Percentiles rank a stretch among this genome's conserved stretches.
phyloP scores from a whole-genome alignment of 495 filamentous ascomycete genomes.

The Neurospora sp. region DNA sequence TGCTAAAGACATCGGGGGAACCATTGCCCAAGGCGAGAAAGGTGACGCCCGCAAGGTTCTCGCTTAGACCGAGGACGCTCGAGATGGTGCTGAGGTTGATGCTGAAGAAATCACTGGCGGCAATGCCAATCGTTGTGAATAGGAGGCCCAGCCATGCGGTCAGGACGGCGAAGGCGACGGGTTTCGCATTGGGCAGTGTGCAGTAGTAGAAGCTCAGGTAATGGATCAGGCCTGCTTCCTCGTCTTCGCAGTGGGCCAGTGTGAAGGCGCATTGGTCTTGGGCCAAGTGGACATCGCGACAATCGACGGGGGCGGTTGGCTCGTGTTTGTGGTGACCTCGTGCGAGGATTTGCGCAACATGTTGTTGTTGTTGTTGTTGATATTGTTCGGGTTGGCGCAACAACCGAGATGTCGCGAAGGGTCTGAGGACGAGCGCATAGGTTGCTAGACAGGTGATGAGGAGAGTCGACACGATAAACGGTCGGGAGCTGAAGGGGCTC shows the following conservation, averaged over 20 bases:
- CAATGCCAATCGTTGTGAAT: constrained; percentile 97
- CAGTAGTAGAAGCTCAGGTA: constrained; percentile 95
- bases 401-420: not conserved
- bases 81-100: constrained; percentile 91
- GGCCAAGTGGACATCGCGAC: constrained; percentile 67
- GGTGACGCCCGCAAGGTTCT: constrained; percentile 93
- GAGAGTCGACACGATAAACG: constrained; percentile 26
- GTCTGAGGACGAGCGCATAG: constrained; percentile 17
- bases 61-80: constrained; percentile 78
- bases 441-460: constrained; percentile 28
- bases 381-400: constrained; percentile 4
- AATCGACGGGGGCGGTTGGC: constrained; percentile 39
- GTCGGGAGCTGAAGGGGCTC: constrained; percentile 24
- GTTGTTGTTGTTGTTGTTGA: not conserved
- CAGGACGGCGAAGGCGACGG: constrained; percentile 67
- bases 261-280: constrained; percentile 82
- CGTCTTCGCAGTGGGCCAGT: constrained; percentile 68
- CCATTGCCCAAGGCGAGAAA: constrained; percentile 97
- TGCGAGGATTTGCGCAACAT: not conserved
- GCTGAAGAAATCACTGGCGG: constrained; percentile 96
- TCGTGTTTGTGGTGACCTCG: constrained; percentile 5
- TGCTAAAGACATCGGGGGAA: constrained; percentile 98
- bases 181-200: constrained; percentile 54
- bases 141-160: constrained; percentile 78
- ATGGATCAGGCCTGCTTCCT: constrained; percentile 80